Evolutionary conservation across 1,284 basidiomycete species (phyloP).

Genomic region (Afroboletus lepidellus): DNA sequence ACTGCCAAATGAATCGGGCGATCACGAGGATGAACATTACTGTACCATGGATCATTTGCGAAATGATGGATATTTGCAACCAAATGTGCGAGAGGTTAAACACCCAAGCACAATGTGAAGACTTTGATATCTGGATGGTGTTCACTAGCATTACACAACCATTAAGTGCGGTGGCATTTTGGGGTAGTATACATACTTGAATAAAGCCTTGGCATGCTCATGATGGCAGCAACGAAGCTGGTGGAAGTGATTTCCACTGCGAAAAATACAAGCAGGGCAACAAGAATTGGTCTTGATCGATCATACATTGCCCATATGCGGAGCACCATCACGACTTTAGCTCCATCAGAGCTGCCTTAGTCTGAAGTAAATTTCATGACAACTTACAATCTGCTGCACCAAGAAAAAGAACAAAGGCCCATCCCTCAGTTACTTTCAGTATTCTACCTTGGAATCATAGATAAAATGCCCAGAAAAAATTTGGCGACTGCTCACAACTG

Average conservation of each 20-base stretch:
- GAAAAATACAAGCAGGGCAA: background rate
- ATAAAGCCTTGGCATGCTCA: background rate
- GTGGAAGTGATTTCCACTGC: background rate
- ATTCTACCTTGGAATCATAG: background rate
- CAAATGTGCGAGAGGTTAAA: too few relatives aligned
- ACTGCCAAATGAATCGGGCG: background rate
- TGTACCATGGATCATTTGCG: background rate
- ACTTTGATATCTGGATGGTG: background rate
- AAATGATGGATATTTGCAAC: background rate
- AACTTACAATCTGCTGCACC: slow-evolving; percentile 13
- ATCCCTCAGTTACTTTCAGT: background rate
- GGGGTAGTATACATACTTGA: background rate
- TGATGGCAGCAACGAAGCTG: background rate
- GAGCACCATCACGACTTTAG: slow-evolving; percentile 11
- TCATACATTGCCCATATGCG: slow-evolving; percentile 15
- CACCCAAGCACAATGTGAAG: background rate
- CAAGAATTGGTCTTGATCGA: slow-evolving; percentile 1
- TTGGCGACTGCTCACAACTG: background rate
- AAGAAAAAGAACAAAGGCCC: background rate
- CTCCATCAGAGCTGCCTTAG: too few relatives aligned
- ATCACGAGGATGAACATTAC: background rate
- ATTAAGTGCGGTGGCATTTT: too few relatives aligned
- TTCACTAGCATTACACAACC: background rate
- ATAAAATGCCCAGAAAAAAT: background rate
- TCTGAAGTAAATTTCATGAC: background rate